Base-by-base conservation (phyloP, 2,329 filamentous ascomycete genomes). In the Triangularia setosa region DNA sequence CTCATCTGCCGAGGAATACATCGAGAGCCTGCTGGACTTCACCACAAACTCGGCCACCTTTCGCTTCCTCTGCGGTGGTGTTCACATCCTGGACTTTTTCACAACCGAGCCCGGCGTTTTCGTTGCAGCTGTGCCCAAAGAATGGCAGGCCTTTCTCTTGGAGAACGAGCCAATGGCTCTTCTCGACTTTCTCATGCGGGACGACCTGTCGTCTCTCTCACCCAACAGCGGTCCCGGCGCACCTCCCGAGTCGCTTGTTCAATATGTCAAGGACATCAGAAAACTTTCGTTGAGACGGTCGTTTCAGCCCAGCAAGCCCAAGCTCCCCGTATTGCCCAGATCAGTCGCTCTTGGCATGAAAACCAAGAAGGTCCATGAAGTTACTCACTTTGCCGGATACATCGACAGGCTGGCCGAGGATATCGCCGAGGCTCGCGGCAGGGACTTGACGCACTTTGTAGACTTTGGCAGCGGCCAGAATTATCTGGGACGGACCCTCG, bases 401-500 rank as follows among this genome's bases (percentile, higher is more conserved):
- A 86, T 98, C 60, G 84, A 92, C 58, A 73, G 78, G 2, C 78
- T 89, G 9, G 81, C 85, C 0, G 77, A 78, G 61, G 82, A 84
- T 27, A 83, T 97, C 24, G 82, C 85, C 2, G 73, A 79, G 1
- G 79, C 85, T 1, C 83, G 89, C 52, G 79, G 81, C 0, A 77
- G 81, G 57, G 77, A 82, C 14, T 88, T 97, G 65, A 91, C 92
- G 0, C 93, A 98, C 78, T 87, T 97, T 64, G 89, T 98, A 58
- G 95, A 99, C 77, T 97, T 98, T 76, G 95, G 95, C 27, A 97
- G 93, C 61, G 95, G 95, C 0, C 94, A 98, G 75, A 98, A 97
- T 73, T 99, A 99, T 73, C 87, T 99, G 3, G 94, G 95, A 0
- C 85, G 95, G 55, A 90, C 92, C 1, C 81, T 99, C 64, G 94